Percentiles rank a stretch among this genome's conserved stretches.
phyloP scores from a whole-genome alignment of 1,139 yeast genomes.

The Blastobotrys persicus region DNA sequence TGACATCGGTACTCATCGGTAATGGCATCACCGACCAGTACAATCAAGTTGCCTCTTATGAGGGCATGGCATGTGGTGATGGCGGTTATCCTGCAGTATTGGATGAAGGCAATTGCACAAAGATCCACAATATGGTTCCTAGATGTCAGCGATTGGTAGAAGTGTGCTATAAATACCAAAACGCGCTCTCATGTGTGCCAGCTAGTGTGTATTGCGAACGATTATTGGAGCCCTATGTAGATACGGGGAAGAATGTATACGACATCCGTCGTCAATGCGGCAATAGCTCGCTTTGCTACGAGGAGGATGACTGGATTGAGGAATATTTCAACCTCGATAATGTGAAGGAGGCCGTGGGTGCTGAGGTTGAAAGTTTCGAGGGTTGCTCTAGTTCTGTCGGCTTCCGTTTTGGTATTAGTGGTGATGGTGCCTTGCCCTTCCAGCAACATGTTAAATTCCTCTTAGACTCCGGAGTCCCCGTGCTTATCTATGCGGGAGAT shows the following conservation, averaged over 20 bases:
- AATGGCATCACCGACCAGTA: conserved; percentile 94
- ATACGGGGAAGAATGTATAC: conserved; percentile 89
- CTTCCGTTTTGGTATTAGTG: conserved; percentile 52
- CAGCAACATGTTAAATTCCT: conserved; percentile 58
- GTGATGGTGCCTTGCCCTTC: conserved; percentile 67
- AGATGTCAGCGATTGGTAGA: conserved; percentile 80
- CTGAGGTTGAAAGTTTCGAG: conserved; percentile 52
- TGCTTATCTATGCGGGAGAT: conserved; percentile 84
- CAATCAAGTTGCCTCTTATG: conserved; percentile 81
- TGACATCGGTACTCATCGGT: conserved; percentile 87
- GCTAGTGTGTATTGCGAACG: conserved; percentile 91
- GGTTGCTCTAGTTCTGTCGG: conserved; percentile 60
- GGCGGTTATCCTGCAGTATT: conserved; percentile 87
- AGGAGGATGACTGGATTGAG: conserved; percentile 53
- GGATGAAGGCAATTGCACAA: conserved; percentile 72
- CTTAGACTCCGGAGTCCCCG: conserved; percentile 62
- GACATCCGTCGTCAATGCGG: conserved; percentile 89
- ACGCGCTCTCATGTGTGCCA: conserved; percentile 90
- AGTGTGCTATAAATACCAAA: conserved; percentile 72
- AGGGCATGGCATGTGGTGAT: conserved; percentile 96
- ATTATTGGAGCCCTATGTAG: conserved; percentile 81
- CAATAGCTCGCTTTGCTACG: conserved; percentile 48
- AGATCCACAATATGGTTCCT: conserved; percentile 69
- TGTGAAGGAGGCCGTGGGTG: conserved; percentile 61
- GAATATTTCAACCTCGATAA: conserved; percentile 57